These are phyloP conservation scores for Didymella pinodella DNA, from an alignment of 2,329 filamentous ascomycete species.

Conservation along the genomic window DNA sequence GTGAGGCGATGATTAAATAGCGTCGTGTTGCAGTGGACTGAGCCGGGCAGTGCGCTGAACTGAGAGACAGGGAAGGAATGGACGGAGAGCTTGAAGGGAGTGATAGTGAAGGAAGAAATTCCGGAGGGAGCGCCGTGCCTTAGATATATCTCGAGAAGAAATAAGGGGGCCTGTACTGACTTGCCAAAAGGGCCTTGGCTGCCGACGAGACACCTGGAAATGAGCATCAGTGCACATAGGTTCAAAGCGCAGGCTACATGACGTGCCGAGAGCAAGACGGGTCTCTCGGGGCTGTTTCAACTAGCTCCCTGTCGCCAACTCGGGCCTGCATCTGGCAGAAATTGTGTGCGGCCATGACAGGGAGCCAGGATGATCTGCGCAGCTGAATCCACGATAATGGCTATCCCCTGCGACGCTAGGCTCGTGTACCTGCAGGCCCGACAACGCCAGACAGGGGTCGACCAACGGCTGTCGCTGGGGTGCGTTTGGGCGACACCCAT, in stretches of 20 bases:
- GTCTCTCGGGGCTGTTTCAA: constrained; percentile 51
- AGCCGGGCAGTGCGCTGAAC: constrained; percentile 40
- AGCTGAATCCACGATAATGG: constrained; percentile 37
- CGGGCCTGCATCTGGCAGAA: constrained; percentile 36
- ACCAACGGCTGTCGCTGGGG: constrained; percentile 33
- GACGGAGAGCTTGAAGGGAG: constrained; percentile 38
- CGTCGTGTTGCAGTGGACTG: constrained; percentile 42
- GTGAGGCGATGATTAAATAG: constrained; percentile 36
- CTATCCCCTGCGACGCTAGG: constrained; percentile 27
- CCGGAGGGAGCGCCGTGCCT: constrained; percentile 40
- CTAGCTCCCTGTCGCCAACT: constrained; percentile 40
- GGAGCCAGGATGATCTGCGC: constrained; percentile 41
- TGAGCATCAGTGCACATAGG: constrained; percentile 48
- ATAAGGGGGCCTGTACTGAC: constrained; percentile 44
- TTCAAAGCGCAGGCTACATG: constrained; percentile 50
- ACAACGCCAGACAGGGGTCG: constrained; percentile 23
- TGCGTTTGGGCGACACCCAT: constrained; percentile 16
- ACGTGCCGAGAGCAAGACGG: constrained; percentile 51
- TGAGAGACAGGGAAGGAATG: constrained; percentile 30
- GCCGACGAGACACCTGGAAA: constrained; percentile 51
- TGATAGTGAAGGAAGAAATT: constrained; percentile 35
- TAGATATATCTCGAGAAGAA: constrained; percentile 41
- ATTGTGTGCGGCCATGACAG: constrained; percentile 30
- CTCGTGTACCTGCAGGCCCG: constrained; percentile 33
- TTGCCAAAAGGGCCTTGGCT: constrained; percentile 46